phyloP scores from a whole-genome alignment of 2,329 filamentous ascomycete species.

The Colletotrichum salicis region DNA sequence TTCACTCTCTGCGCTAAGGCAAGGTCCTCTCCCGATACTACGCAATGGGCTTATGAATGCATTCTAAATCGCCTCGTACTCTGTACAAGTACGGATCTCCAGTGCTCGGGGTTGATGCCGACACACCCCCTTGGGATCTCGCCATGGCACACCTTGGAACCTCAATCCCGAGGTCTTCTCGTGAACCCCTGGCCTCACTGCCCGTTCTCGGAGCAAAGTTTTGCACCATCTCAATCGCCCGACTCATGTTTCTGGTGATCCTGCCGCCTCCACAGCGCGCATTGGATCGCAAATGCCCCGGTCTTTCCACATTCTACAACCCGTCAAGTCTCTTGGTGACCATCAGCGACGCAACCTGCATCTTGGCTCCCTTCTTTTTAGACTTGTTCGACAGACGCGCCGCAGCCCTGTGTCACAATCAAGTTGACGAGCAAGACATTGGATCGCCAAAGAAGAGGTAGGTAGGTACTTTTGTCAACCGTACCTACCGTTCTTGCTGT shows the following conservation, averaged over 20 bases:
- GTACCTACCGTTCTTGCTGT: background rate
- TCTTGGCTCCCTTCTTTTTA: background rate
- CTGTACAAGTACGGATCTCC: background rate
- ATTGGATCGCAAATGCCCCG: slow-evolving; percentile 11
- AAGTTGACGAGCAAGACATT: background rate
- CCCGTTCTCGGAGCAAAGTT: slow-evolving; percentile 34
- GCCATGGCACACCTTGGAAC: background rate
- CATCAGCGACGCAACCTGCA: background rate
- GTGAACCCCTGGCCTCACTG: slow-evolving; percentile 16
- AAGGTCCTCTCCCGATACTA: slow-evolving; percentile 1
- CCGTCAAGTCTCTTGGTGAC: background rate
- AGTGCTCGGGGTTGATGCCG: background rate
- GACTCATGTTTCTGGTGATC: slow-evolving; percentile 33
- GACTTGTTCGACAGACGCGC: background rate
- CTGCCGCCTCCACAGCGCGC: slow-evolving; percentile 18
- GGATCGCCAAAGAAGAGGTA: background rate
- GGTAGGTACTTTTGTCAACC: background rate
- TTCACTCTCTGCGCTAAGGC: background rate
- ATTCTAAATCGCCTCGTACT: background rate
- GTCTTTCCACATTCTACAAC: slow-evolving; percentile 13
- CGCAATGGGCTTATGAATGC: background rate
- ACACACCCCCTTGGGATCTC: background rate
- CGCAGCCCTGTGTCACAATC: background rate
- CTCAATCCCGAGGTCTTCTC: slow-evolving; percentile 30
- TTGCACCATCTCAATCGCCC: slow-evolving; percentile 4